Percentiles rank a stretch among this genome's conserved stretches.
phyloP scores from a whole-genome alignment of 768 basidiomycete species.

The Tremella yokohamensis region DNA sequence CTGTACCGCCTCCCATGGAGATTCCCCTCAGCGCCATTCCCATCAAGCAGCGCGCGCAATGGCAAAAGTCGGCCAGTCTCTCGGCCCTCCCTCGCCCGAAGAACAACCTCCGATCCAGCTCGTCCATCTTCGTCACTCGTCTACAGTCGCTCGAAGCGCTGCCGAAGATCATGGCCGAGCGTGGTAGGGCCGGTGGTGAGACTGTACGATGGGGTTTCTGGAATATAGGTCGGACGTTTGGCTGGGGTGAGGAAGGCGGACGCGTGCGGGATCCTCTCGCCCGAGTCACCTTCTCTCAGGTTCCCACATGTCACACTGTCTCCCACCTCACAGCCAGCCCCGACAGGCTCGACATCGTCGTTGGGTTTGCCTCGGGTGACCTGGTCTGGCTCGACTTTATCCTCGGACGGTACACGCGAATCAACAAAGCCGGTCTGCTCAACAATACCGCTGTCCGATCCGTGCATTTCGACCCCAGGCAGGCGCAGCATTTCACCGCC shows the following conservation, averaged over 20 bases:
- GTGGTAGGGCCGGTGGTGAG: constrained; percentile 67
- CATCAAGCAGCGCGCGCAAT: constrained; percentile 26
- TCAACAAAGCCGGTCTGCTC: constrained; percentile 50
- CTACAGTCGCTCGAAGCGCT: constrained; percentile 77
- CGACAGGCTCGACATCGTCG: constrained; percentile 77
- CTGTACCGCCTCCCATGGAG: constrained; percentile 17
- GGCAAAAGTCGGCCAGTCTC: constrained; percentile 15
- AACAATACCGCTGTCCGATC: constrained; percentile 43
- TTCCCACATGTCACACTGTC: constrained; percentile 87
- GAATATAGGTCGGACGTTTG: constrained; percentile 74
- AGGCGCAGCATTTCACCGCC: constrained; percentile 39
- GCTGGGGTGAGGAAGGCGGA: constrained; percentile 81
- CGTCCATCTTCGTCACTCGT: constrained; percentile 86
- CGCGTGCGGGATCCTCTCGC: constrained; percentile 83
- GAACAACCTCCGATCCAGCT: constrained; percentile 83
- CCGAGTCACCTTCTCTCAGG: constrained; percentile 75
- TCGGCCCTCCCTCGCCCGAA: constrained; percentile 64
- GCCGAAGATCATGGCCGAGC: constrained; percentile 65
- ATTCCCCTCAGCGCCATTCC: constrained; percentile 25
- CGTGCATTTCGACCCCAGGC: constrained; percentile 41
- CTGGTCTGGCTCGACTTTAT: constrained; percentile 83
- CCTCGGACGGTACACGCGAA: constrained; percentile 43
- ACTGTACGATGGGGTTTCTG: constrained; percentile 74
- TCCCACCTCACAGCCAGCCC: constrained; percentile 72
- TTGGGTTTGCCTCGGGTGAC: constrained; percentile 93